Percentiles rank a stretch among this genome's conserved stretches.
Evolutionary conservation across 2,329 filamentous ascomycete genomes (phyloP).

Genomic region (Talaromyces sp.): DNA sequence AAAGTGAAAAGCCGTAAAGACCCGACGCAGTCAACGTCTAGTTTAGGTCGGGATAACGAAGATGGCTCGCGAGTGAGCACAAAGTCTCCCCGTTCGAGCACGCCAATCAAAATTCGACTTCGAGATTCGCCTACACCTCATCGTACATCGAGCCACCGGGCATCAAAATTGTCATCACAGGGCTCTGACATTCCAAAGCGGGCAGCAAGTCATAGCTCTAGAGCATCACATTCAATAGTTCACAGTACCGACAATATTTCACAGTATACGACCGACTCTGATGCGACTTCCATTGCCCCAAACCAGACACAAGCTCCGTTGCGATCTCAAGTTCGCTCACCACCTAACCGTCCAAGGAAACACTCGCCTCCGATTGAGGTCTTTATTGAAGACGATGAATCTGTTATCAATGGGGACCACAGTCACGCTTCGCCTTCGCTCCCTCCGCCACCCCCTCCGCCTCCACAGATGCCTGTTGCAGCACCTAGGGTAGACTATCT

Average conservation of each 20-base stretch:
- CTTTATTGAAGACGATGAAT: slow-evolving; percentile 33
- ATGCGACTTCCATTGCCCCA: slow-evolving; percentile 46
- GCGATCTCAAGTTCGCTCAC: slow-evolving; percentile 30
- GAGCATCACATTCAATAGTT: slow-evolving; percentile 34
- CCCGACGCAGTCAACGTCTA: slow-evolving; percentile 42
- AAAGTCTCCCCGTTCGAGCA: slow-evolving; percentile 37
- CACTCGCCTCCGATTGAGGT: slow-evolving; percentile 36
- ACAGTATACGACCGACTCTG: slow-evolving; percentile 41
- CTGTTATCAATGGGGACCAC: slow-evolving; percentile 25
- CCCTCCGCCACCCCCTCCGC: slow-evolving; percentile 71
- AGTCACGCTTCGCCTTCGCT: slow-evolving; percentile 26
- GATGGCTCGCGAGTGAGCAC: slow-evolving; percentile 33
- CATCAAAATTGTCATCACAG: slow-evolving; percentile 32
- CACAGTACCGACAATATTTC: slow-evolving; percentile 31
- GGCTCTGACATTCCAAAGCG: slow-evolving; percentile 32
- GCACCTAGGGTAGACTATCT: slow-evolving; percentile 87
- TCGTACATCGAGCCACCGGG: slow-evolving; percentile 35
- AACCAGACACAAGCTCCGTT: slow-evolving; percentile 41
- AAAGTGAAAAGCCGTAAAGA: slow-evolving; percentile 37
- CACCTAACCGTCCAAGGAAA: slow-evolving; percentile 8
- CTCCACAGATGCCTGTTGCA: slow-evolving; percentile 62
- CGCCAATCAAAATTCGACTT: slow-evolving; percentile 37
- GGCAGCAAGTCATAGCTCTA: slow-evolving; percentile 29
- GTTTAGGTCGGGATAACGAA: slow-evolving; percentile 38
- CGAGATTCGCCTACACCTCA: slow-evolving; percentile 33